These are phyloP conservation scores for Salvia hispanica DNA, from an alignment of 257 asterid species.

Conservation along the genomic window DNA sequence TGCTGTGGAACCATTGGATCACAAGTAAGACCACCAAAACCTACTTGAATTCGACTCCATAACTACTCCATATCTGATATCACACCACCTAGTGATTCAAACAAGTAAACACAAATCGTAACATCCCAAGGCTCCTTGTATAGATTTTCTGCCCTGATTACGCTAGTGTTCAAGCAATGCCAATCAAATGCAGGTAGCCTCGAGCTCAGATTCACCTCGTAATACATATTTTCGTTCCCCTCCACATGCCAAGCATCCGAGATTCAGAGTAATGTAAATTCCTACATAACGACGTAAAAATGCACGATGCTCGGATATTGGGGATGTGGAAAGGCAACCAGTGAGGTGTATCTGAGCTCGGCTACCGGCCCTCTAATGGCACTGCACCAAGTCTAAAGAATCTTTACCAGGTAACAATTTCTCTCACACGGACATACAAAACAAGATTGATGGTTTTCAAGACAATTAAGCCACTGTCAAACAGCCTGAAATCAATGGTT, in stretches of 20 bases:
- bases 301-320: neutral
- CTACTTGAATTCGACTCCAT: neutral
- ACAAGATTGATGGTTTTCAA: neutral
- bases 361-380: neutral
- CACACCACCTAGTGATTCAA: neutral
- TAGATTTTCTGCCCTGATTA: neutral
- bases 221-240: neutral
- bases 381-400: neutral
- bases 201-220: neutral
- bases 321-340: neutral
- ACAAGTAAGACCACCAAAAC: neutral
- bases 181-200: neutral
- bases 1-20: neutral
- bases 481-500: neutral
- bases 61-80: neutral
- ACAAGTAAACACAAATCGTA: neutral
- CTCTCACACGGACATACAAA: neutral
- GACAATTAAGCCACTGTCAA: neutral
- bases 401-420: neutral
- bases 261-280: neutral
- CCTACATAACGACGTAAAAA: neutral
- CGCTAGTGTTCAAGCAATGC: neutral
- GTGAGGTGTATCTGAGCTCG: neutral
- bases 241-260: neutral
- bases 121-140: conserved; percentile 1